Percentiles rank a stretch among this genome's conserved stretches.
These are phyloP conservation scores for Neurospora sublineolata DNA, from an alignment of 495 filamentous ascomycete species.

Conservation along the genomic window DNA sequence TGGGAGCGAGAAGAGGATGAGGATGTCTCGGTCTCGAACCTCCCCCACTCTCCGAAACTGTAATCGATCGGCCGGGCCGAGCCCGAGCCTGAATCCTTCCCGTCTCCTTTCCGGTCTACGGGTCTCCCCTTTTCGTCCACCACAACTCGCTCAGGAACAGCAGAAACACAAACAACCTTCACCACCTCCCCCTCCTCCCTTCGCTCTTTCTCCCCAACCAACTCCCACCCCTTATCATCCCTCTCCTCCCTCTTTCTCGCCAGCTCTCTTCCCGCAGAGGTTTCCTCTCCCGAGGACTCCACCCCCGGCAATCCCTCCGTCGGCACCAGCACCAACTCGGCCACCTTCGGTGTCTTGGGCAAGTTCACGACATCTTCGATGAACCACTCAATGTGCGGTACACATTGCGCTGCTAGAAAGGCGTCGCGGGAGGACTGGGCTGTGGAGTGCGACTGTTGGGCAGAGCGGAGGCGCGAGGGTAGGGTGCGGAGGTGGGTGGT, in stretches of 20 bases:
- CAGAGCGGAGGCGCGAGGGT: conserved; percentile 25
- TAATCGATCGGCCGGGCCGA: not conserved
- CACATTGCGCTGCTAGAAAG: conserved; percentile 21
- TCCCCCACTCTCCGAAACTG: not conserved
- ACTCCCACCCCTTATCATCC: conserved; percentile 15
- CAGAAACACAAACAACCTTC: conserved; percentile 14
- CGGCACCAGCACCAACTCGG: conserved; percentile 32
- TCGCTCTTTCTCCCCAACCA: conserved; percentile 27
- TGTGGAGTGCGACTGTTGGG: conserved; percentile 17
- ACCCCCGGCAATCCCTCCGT: conserved; percentile 18
- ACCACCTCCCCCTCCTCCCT: conserved; percentile 26
- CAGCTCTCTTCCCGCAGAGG: conserved; percentile 22
- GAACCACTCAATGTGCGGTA: conserved; percentile 29
- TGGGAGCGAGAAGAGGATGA: not conserved
- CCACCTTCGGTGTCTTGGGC: conserved; percentile 10
- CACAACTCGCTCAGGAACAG: not conserved
- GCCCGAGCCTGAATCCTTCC: not conserved
- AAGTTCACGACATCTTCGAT: conserved; percentile 18
- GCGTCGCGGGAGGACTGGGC: conserved; percentile 22
- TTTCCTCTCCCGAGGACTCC: conserved; percentile 13
- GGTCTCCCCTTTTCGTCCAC: not conserved
- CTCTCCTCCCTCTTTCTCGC: conserved; percentile 17
- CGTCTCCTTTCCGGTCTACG: not conserved
- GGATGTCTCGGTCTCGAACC: not conserved
- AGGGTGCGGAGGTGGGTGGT: conserved; percentile 28